These are phyloP conservation scores for Verticillium isaacii DNA, from an alignment of 2,329 filamentous ascomycete genomes.

Conservation along the genomic window DNA sequence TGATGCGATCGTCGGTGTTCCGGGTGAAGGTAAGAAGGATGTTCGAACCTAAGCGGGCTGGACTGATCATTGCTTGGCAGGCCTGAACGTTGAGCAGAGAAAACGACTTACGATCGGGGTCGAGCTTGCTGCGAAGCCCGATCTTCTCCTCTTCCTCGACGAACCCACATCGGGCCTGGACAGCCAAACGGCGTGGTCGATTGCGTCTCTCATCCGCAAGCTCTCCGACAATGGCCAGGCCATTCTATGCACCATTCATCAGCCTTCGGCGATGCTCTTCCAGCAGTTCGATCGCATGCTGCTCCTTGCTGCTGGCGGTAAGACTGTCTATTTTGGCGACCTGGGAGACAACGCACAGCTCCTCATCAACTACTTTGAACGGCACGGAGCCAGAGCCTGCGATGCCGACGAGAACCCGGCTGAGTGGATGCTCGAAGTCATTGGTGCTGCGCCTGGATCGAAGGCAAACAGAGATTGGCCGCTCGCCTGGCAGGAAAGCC, in stretches of 20 bases:
- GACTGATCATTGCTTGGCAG: conserved; percentile 14
- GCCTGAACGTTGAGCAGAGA: conserved; percentile 35
- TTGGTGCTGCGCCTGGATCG: conserved; percentile 41
- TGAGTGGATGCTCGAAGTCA: conserved; percentile 58
- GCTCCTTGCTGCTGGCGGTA: conserved; percentile 47
- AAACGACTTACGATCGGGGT: conserved; percentile 70
- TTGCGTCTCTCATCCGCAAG: conserved; percentile 66
- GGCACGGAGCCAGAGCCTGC: conserved; percentile 53
- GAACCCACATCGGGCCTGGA: conserved; percentile 75
- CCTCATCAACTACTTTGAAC: conserved; percentile 54
- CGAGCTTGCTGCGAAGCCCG: conserved; percentile 68
- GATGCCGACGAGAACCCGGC: conserved; percentile 56
- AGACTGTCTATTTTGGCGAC: conserved; percentile 54
- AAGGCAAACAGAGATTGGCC: conserved; percentile 34
- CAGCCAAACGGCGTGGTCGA: conserved; percentile 71
- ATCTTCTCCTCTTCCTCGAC: conserved; percentile 69
- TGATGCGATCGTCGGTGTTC: conserved; percentile 64
- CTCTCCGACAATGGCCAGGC: conserved; percentile 46
- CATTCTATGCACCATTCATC: conserved; percentile 46
- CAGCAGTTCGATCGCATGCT: conserved; percentile 50
- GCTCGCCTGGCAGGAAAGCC: conserved; percentile 28
- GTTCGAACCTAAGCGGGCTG: not conserved
- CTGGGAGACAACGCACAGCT: conserved; percentile 43
- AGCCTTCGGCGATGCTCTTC: conserved; percentile 41
- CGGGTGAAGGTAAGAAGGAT: conserved; percentile 43